A percentile compares a stretch with the other conserved stretches of the same genome.
Evolutionary conservation across 169 alveolate genomes (phyloP).

Genomic region (Plasmodium chabaudi): DNA sequence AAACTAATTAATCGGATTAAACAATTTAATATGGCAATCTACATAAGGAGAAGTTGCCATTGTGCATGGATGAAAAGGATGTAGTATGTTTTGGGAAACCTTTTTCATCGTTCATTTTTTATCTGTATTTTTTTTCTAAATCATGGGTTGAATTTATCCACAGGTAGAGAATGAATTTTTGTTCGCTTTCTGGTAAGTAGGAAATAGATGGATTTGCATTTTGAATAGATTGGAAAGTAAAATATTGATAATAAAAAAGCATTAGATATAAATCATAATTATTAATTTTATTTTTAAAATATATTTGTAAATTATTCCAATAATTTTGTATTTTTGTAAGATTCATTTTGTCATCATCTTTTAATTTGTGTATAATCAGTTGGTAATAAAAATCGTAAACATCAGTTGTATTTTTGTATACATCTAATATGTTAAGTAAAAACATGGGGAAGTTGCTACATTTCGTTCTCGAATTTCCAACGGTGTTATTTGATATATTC

Average conservation of each 20-base stretch:
- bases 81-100: too few species aligned
- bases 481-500: not conserved
- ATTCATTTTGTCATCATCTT: slow-evolving; percentile 36
- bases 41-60: too few species aligned
- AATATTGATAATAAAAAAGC: slow-evolving; percentile 56
- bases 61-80: too few species aligned
- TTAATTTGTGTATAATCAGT: slow-evolving; percentile 19
- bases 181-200: slow-evolving; percentile 21
- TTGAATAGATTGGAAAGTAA: slow-evolving; percentile 39
- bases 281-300: slow-evolving; percentile 21
- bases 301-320: slow-evolving; percentile 17
- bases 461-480: not conserved
- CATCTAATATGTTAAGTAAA: slow-evolving; percentile 27
- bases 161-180: slow-evolving; percentile 22
- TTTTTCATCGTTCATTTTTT: too few species aligned
- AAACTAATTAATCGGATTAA: too few species aligned
- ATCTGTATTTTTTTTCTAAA: slow-evolving; percentile 23
- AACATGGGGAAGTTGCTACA: slow-evolving; percentile 15
- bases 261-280: slow-evolving; percentile 50
- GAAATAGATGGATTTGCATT: not conserved
- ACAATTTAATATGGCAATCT: too few species aligned
- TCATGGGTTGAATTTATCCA: slow-evolving; percentile 29
- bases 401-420: slow-evolving; percentile 38
- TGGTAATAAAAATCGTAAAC: slow-evolving; percentile 66
- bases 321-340: slow-evolving; percentile 23